Conservation (phyloP, 352 stramenopile species). For the Pythium guiyangense region DNA sequence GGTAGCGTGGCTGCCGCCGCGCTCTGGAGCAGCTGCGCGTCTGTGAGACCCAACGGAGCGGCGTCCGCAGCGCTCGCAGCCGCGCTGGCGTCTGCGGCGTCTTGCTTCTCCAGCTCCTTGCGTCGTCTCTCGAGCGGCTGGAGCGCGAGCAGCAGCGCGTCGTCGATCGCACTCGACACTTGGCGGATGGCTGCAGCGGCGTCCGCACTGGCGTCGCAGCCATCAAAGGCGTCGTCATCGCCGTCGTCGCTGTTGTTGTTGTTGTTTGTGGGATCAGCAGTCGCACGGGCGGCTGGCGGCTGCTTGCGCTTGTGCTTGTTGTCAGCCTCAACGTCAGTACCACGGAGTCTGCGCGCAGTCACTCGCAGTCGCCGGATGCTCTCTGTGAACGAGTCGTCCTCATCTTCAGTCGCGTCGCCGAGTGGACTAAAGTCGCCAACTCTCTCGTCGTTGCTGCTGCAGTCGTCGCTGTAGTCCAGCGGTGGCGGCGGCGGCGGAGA, state of each 20-base stretch:
- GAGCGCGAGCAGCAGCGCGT: conserved; percentile 36
- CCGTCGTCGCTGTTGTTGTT: no score
- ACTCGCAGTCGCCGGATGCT: conserved; percentile 30
- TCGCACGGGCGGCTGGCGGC: neutral
- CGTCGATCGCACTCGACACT: conserved; percentile 36
- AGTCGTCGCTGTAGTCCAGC: conserved; percentile 6
- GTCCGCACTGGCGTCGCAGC: neutral
- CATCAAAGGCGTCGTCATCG: no score
- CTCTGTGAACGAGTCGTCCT: conserved; percentile 44
- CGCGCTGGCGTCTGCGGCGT: no score
- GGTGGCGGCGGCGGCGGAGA: neutral
- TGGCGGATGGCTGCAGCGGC: conserved; percentile 23
- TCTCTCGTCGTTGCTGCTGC: no score
- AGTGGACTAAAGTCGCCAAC: no score
- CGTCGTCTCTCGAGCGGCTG: conserved; percentile 42
- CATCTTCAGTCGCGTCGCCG: neutral
- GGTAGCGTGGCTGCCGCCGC: no score
- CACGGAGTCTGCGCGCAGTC: conserved; percentile 7
- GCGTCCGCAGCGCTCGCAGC: no score
- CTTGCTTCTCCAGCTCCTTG: conserved; percentile 29
- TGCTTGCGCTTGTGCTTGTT: conserved; percentile 7
- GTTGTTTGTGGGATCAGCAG: neutral
- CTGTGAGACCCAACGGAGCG: no score
- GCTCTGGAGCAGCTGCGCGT: no score
- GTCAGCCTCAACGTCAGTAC: neutral